Percentiles rank a stretch among this genome's conserved stretches.
Evolutionary conservation across 768 basidiomycete genomes (phyloP).

Genomic region (Strobilomyces dryophilus): DNA sequence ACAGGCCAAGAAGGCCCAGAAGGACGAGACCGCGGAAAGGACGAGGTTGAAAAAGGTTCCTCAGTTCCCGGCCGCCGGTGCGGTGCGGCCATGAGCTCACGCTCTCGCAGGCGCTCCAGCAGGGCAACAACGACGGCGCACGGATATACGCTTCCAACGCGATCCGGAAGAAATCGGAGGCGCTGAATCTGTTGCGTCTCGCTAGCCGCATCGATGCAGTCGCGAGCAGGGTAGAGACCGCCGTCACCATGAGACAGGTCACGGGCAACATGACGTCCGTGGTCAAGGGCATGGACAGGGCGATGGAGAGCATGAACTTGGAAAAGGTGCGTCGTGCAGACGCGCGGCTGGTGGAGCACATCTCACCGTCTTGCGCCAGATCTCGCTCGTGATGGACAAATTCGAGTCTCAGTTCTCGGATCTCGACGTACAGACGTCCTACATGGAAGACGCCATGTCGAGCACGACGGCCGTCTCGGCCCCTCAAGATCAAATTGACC

Average conservation of each 20-base stretch:
- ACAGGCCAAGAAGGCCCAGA: conserved; percentile 97
- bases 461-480: conserved; percentile 89
- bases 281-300: conserved; percentile 97
- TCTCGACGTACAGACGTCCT: conserved; percentile 95
- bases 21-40: conserved; percentile 90
- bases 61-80: conserved; percentile 3
- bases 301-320: conserved; percentile 99
- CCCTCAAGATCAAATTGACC: conserved; percentile 96
- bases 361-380: conserved; percentile 44
- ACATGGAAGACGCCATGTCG: conserved; percentile 97
- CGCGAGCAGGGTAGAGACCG: conserved; percentile 94
- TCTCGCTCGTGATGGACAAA: conserved; percentile 98
- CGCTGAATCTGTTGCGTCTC: conserved; percentile 85
- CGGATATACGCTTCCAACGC: conserved; percentile 98
- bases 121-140: conserved; percentile 95
- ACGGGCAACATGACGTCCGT: conserved; percentile 97
- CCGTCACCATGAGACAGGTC: conserved; percentile 95
- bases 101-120: conserved; percentile 75
- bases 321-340: conserved; percentile 63
- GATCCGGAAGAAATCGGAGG: conserved; percentile 96
- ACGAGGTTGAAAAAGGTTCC: conserved; percentile 86
- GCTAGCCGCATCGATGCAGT: conserved; percentile 95
- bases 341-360: neutral
- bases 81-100: neutral
- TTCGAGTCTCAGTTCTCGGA: conserved; percentile 96